A percentile compares a stretch with the other conserved stretches of the same genome.
These are phyloP conservation scores for Penicillium taxi DNA, from an alignment of 495 filamentous ascomycete species.

Conservation along the genomic window DNA sequence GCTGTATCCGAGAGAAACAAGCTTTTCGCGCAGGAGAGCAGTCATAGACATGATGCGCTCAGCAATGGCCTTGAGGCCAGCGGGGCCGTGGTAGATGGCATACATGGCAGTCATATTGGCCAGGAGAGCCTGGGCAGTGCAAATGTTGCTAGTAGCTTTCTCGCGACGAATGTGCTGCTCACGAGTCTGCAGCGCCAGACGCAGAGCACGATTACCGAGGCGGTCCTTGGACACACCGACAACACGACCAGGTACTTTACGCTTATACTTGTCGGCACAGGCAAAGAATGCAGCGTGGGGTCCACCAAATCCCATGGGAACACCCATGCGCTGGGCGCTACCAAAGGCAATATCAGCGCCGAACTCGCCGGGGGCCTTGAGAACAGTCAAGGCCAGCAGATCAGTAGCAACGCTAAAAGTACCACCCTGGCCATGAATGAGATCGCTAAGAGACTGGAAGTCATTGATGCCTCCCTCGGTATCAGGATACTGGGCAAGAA, in stretches of 20 bases:
- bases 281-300: constrained; percentile 98
- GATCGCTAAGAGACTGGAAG: constrained; percentile 64
- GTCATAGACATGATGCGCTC: constrained; percentile 66
- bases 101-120: constrained; percentile 98
- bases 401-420: constrained; percentile 89
- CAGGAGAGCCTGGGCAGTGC: constrained; percentile 89
- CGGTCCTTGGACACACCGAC: constrained; percentile 92
- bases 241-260: constrained; percentile 90
- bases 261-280: constrained; percentile 83
- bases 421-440: constrained; percentile 70
- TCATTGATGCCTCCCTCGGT: constrained; percentile 76
- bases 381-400: constrained; percentile 77
- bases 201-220: constrained; percentile 72
- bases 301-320: constrained; percentile 89
- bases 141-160: constrained; percentile 98
- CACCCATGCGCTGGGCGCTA: constrained; percentile 88
- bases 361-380: constrained; percentile 92
- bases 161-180: constrained; percentile 97
- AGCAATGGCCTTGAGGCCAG: constrained; percentile 79
- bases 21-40: constrained; percentile 57
- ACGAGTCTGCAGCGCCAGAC: constrained; percentile 85
- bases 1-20: constrained; percentile 57
- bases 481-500: constrained; percentile 91
- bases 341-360: constrained; percentile 97
- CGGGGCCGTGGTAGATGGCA: constrained; percentile 91